Percentiles rank a stretch among this genome's conserved stretches.
Evolutionary conservation across 2,329 filamentous ascomycete genomes (phyloP).

Genomic region (Annulohypoxylon truncatum): DNA sequence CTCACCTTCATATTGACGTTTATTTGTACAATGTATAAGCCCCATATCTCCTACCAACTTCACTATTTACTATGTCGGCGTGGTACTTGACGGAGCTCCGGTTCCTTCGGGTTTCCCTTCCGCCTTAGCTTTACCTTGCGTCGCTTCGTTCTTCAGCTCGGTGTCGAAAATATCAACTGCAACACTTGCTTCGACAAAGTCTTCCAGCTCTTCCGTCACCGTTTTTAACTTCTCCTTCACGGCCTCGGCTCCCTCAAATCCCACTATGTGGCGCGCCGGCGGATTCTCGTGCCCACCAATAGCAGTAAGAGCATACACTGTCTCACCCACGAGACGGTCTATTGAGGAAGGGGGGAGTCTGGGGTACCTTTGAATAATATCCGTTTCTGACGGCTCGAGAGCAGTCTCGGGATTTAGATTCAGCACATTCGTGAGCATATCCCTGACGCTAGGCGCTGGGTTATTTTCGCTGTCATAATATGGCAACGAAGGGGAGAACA

Average conservation of each 20-base stretch:
- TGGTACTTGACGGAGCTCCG: constrained; percentile 25
- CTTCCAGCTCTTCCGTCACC: constrained; percentile 94
- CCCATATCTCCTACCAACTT: background rate
- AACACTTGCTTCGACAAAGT: constrained; percentile 90
- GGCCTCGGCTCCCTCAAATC: constrained; percentile 84
- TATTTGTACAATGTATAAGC: background rate
- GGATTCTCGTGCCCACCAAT: constrained; percentile 97
- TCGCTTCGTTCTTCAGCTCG: constrained; percentile 64
- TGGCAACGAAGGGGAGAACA: constrained; percentile 80
- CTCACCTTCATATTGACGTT: background rate
- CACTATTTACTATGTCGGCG: constrained; percentile 14
- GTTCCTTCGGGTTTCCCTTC: constrained; percentile 39
- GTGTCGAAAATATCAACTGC: constrained; percentile 81
- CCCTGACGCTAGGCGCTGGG: constrained; percentile 82
- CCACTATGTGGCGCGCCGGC: constrained; percentile 92
- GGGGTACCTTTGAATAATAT: constrained; percentile 77
- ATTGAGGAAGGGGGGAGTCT: constrained; percentile 75
- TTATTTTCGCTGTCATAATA: constrained; percentile 74
- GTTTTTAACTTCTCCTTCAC: constrained; percentile 98
- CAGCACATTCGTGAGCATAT: constrained; percentile 83
- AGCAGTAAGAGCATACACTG: constrained; percentile 88
- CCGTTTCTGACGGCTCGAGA: constrained; percentile 54
- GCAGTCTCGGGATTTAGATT: constrained; percentile 78
- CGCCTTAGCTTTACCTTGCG: constrained; percentile 52
- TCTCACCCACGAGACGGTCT: constrained; percentile 84